Evolutionary conservation across 164 flowering plant genomes (phyloP).

Genomic region (Houttuynia cordata): DNA sequence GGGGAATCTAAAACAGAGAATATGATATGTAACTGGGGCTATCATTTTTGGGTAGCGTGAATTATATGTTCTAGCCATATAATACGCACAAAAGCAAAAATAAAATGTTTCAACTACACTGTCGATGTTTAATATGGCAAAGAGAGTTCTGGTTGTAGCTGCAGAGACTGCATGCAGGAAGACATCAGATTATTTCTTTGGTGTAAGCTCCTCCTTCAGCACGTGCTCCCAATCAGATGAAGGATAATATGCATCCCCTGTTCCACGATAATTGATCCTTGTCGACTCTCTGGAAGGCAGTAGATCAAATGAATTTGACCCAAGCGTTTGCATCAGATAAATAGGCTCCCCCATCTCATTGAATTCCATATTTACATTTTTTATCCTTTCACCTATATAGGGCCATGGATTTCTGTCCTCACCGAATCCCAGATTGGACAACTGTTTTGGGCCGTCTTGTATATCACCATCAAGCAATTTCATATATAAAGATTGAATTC

Average conservation of each 20-base stretch:
- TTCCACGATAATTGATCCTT: background rate
- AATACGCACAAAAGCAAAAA: no score
- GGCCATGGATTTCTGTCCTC: slow-evolving; percentile 12
- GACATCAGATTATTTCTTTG: slow-evolving; percentile 6
- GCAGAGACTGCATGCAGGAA: background rate
- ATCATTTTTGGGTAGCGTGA: no score
- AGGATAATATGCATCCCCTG: background rate
- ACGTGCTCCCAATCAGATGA: slow-evolving; percentile 81
- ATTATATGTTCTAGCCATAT: no score
- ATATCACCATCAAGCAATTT: slow-evolving; percentile 2
- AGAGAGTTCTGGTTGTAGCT: no score
- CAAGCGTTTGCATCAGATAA: background rate
- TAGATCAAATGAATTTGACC: background rate
- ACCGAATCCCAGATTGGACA: slow-evolving; percentile 8
- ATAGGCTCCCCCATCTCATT: background rate
- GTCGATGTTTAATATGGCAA: no score
- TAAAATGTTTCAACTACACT: no score
- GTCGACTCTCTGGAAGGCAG: slow-evolving; percentile 1
- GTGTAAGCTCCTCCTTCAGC: slow-evolving; percentile 31
- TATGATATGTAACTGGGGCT: no score
- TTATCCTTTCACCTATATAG: slow-evolving; percentile 1
- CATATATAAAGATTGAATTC: background rate
- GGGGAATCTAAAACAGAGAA: no score
- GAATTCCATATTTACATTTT: slow-evolving; percentile 5
- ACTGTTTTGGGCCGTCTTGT: slow-evolving; percentile 2